Evolutionary conservation across 768 basidiomycete species (phyloP), one percentile per base, ranked within the genome.

Genomic region (Leccinum broughii): DNA sequence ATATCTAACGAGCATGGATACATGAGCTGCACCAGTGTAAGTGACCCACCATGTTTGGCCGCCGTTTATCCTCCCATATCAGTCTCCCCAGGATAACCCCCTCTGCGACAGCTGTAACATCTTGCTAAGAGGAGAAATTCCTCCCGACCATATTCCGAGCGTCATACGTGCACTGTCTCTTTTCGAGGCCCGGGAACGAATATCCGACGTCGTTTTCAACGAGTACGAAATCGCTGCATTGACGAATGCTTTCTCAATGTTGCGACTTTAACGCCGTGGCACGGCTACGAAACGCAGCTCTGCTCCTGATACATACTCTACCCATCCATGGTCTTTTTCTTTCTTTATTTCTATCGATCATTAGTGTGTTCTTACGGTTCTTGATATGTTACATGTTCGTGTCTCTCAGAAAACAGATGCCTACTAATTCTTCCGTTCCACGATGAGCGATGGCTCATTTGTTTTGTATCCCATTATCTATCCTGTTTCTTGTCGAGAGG

Each of bases 161-260:
- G 64, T 68, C 55, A 58, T 70, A 58, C 66, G 66, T 15, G 66
- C 69, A 15, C 20, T 70, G 4, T 30, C 61, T 3, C 34, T 71
- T 13, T 64, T 69, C 37, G 61, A 64, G 51, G 56, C 53, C 9
- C 64, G 63, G 22, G 60, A 64, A 39, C 58, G 32, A 51, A 39
- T 60, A 3, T 35, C 54, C 1, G 56, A 51, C 17, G 39, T 59
- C 26, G 34, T 17, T 24, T 55, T 59, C 51, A 26, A 57, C 39
- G 69, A 70, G 30, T 48, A 26, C 44, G 67, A 70, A 1, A 32
- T 71, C 39, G 37, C 37, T 3, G 28, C 64, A 3, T 58, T 71
- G 51, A 63, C 69, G 2, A 34, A 59, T 3, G 64, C 64, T 6
- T 71, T 69, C 24, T 71, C 64, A 28, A 66, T 60, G 67, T 34